Evolutionary conservation across 352 stramenopile species (phyloP).

Genomic region (Phytophthora pluvialis): DNA sequence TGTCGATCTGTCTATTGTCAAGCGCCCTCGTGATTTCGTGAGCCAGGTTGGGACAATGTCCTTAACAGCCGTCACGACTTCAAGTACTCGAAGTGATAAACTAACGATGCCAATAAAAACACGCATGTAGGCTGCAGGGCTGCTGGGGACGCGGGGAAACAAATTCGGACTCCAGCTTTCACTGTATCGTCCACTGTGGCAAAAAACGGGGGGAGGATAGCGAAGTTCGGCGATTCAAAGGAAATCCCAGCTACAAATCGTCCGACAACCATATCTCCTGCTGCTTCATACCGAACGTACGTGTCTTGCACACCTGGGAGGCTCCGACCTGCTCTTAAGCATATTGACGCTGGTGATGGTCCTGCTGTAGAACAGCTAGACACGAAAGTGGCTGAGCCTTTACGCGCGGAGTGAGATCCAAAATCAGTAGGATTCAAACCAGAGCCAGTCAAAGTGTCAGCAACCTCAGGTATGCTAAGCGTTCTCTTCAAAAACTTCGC

Average conservation of each 20-base stretch:
- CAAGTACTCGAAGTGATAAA: no score
- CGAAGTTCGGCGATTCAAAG: constrained; percentile 16
- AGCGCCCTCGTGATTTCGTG: no score
- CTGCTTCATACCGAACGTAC: constrained; percentile 32
- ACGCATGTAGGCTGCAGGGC: no score
- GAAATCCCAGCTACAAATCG: constrained; percentile 17
- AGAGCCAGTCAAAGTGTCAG: not conserved
- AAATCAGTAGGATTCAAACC: constrained; percentile 10
- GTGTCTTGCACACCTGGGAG: constrained; percentile 26
- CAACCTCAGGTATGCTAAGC: not conserved
- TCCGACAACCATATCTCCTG: constrained; percentile 29
- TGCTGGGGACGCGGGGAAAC: no score
- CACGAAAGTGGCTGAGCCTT: constrained; percentile 27
- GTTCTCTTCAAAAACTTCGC: not conserved
- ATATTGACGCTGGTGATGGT: constrained; percentile 25
- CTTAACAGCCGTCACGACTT: no score
- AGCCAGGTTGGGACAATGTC: no score
- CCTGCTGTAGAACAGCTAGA: constrained; percentile 16
- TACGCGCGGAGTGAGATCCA: constrained; percentile 26
- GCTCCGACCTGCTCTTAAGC: constrained; percentile 27
- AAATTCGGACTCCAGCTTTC: no score
- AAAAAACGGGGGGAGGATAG: constrained; percentile 11
- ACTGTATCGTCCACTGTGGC: not conserved
- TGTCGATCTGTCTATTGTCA: no score
- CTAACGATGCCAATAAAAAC: no score